Percentiles rank a stretch among this genome's conserved stretches.
Evolutionary conservation across 1,284 basidiomycete genomes (phyloP).

Genomic region (Malassezia vespertilionis): DNA sequence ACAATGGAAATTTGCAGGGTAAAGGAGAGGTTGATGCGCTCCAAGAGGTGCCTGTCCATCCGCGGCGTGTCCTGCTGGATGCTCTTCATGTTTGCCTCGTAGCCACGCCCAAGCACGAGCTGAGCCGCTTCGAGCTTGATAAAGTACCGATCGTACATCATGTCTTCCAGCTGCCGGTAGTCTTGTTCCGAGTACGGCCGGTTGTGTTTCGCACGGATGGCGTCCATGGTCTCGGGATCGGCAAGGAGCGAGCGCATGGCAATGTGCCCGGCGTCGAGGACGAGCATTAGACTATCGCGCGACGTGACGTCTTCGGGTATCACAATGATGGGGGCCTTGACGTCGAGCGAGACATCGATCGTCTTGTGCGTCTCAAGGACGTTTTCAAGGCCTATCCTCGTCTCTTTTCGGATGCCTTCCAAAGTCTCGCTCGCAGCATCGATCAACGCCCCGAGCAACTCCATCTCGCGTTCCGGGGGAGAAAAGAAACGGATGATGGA

Average conservation of each 20-base stretch:
- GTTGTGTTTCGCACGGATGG: conserved; percentile 73
- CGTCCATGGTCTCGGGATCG: conserved; percentile 67
- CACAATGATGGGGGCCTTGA: conserved; percentile 95
- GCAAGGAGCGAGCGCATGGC: conserved; percentile 81
- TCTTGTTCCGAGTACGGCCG: conserved; percentile 81
- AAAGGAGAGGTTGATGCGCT: conserved; percentile 83
- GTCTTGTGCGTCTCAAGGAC: conserved; percentile 89
- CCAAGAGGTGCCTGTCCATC: conserved; percentile 60
- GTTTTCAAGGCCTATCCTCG: conserved; percentile 83
- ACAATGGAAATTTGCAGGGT: conserved; percentile 89
- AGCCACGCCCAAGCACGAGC: conserved; percentile 79
- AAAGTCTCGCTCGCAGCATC: conserved; percentile 86
- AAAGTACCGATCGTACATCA: conserved; percentile 91
- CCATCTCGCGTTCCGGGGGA: conserved; percentile 85
- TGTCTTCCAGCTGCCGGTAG: conserved; percentile 71
- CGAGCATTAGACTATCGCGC: conserved; percentile 69
- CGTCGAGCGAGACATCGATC: conserved; percentile 84
- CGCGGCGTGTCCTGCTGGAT: conserved; percentile 55
- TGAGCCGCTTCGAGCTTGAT: conserved; percentile 76
- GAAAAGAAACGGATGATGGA: conserved; percentile 84
- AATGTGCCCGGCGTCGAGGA: conserved; percentile 95
- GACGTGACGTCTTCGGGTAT: conserved; percentile 75
- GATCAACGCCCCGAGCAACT: conserved; percentile 64
- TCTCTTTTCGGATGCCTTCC: conserved; percentile 88
- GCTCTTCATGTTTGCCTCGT: conserved; percentile 63